phyloP scores from a whole-genome alignment of 2,329 filamentous ascomycete genomes.

The Trichoderma afroharzianum region DNA sequence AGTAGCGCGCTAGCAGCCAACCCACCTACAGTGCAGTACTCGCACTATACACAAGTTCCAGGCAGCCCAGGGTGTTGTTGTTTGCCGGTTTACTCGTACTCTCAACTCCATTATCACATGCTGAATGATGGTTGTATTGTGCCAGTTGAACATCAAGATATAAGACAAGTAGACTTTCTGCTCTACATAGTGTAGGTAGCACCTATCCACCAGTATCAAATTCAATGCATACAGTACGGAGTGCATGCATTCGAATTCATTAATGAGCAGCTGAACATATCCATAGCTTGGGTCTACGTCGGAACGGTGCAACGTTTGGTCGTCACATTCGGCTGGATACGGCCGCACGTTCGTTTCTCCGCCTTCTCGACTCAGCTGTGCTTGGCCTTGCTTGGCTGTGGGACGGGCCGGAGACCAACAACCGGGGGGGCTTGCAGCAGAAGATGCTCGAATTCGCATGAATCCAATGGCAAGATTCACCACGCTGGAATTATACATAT shows the following conservation, averaged over 20 bases:
- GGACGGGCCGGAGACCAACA: not conserved
- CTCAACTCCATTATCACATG: not conserved
- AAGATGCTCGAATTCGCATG: not conserved
- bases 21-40: no score
- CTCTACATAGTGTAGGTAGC: fast-evolving
- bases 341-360: conserved; percentile 3
- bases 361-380: not conserved
- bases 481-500: not conserved
- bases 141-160: no score
- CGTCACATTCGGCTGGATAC: not conserved
- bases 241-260: not conserved
- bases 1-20: not conserved
- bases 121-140: not conserved
- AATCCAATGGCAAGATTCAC: not conserved
- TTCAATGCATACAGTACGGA: not conserved
- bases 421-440: not conserved
- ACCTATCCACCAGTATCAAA: not conserved
- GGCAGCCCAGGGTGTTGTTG: no score
- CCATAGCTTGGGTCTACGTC: not conserved
- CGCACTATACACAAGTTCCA: not conserved
- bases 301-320: not conserved
- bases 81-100: not conserved
- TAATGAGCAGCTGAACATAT: not conserved
- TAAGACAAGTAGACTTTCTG: not conserved
- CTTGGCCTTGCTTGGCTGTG: not conserved